A percentile compares a stretch with the other conserved stretches of the same genome.
phyloP scores from a whole-genome alignment of 2,329 filamentous ascomycete species.

The Lachnellula cervina region DNA sequence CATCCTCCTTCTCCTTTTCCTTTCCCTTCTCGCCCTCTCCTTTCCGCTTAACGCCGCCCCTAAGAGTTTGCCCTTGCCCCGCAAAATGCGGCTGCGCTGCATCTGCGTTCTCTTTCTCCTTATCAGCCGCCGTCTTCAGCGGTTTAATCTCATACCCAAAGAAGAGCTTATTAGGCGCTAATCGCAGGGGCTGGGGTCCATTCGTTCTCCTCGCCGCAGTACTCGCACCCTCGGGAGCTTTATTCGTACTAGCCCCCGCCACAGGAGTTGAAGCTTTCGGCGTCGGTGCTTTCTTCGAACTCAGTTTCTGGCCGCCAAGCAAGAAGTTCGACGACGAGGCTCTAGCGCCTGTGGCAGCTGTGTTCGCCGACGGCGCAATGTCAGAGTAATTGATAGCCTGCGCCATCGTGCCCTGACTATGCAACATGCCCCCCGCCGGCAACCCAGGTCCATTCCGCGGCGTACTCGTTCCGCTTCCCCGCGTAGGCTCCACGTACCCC shows the following conservation, averaged over 20 bases:
- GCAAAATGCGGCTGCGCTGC: constrained; percentile 69
- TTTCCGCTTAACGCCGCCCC: constrained; percentile 67
- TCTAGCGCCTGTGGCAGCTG: constrained; percentile 57
- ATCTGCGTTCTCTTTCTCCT: constrained; percentile 61
- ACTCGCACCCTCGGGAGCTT: constrained; percentile 14
- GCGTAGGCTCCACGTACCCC: constrained; percentile 86
- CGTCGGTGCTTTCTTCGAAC: constrained; percentile 69
- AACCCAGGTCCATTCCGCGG: constrained; percentile 63
- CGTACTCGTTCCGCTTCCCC: constrained; percentile 75
- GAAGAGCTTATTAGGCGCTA: constrained; percentile 88
- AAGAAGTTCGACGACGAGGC: constrained; percentile 73
- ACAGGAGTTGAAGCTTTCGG: constrained; percentile 72
- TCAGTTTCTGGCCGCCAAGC: constrained; percentile 75
- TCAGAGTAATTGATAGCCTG: constrained; percentile 95
- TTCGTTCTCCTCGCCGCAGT: constrained; percentile 49
- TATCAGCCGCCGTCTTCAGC: constrained; percentile 71
- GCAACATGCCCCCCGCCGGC: constrained; percentile 68
- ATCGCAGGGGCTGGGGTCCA: constrained; percentile 77
- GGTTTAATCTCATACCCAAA: constrained; percentile 94
- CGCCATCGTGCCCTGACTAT: constrained; percentile 89
- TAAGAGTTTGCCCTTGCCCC: constrained; percentile 78
- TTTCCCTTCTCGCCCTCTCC: constrained; percentile 15
- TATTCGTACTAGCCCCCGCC: constrained; percentile 45
- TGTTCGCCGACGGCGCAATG: constrained; percentile 73
- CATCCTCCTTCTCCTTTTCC: no score